Evolutionary conservation across 129 eudicot species (phyloP).

Genomic region (Logfia minima): DNA sequence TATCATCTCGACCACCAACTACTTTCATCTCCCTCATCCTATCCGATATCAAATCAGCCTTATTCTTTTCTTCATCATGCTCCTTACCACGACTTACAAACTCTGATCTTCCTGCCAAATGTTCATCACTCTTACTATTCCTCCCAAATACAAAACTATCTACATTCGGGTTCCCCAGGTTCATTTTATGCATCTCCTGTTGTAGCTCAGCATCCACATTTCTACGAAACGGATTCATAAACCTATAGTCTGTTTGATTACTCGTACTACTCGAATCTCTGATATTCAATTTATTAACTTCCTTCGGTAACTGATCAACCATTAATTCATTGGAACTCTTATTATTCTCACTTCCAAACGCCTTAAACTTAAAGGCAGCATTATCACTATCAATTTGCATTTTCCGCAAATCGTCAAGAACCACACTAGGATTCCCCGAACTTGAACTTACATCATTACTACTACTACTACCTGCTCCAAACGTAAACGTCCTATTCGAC

Average conservation of each 20-base stretch:
- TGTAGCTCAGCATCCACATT: constrained; percentile 40
- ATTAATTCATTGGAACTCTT: constrained; percentile 15
- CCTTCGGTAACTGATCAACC: constrained; percentile 45
- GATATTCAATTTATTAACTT: constrained; percentile 49
- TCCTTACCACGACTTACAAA: constrained; percentile 6
- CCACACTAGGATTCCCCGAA: constrained; percentile 11
- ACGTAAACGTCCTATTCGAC: constrained; percentile 33
- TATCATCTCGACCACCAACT: constrained; percentile 16
- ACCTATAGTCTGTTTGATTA: constrained; percentile 2
- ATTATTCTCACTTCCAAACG: constrained; percentile 16
- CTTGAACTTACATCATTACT: constrained; percentile 3
- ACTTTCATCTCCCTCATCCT: constrained; percentile 38
- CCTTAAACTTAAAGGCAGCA: constrained; percentile 29
- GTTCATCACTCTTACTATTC: constrained; percentile 9
- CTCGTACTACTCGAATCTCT: constrained; percentile 13
- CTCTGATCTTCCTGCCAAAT: constrained; percentile 19
- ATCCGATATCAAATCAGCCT: constrained; percentile 30
- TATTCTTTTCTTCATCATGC: neutral
- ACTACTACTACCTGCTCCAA: constrained; percentile 32
- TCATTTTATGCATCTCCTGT: constrained; percentile 58
- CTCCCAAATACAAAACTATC: constrained; percentile 36
- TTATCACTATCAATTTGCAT: constrained; percentile 38
- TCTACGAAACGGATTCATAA: constrained; percentile 24
- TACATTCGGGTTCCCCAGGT: constrained; percentile 30
- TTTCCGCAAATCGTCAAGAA: constrained; percentile 48